Base-by-base conservation (phyloP, 768 basidiomycete species). In the Podaxis rugospora region DNA sequence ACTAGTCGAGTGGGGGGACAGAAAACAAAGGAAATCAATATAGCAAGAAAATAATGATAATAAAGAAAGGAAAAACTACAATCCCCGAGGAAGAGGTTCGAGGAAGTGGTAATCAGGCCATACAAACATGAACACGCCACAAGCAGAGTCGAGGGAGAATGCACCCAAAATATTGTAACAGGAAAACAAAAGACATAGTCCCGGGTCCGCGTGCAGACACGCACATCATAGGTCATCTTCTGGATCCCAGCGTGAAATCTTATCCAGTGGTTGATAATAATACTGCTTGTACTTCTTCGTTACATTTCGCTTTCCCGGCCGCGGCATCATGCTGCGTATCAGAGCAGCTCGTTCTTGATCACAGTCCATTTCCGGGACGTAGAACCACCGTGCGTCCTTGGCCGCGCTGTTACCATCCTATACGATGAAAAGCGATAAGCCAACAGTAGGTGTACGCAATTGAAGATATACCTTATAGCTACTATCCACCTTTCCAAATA, bases 231-330 rank as follows among this genome's bases (percentile, higher is more conserved):
- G 68, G 52, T 80, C 86, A 63, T 90, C 89, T 68, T 91, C 89
- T 1, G 82, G 76, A 71, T 91, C 88, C 89, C 89, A 91, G 66
- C 83, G 76, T 47, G 84, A 82, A 23, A 88, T 85, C 74, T 88
- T 91, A 32, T 75, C 86, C 62, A 92, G 72, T 7, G 90, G 90
- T 28, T 80, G 79, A 75, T 86, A 92, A 73, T 92, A 93, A 74
- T 93, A 93, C 70, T 90, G 88, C 71, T 92, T 92, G 63, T 87
- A 89, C 74, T 90, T 88, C 80, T 88, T 91, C 70, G 89, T 92
- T 72, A 84, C 88, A 51, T 75, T 85, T 57, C 90, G 75, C 73
- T 91, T 92, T 57, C 79, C 88, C 21, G 85, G 81, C 13, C 88
- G 83, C 1, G 88, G 88, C 88, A 90, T 89, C 78, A 90, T 84